Evolutionary conservation across 805 yeast genomes (phyloP).

Genomic region (Candida caryicola): DNA sequence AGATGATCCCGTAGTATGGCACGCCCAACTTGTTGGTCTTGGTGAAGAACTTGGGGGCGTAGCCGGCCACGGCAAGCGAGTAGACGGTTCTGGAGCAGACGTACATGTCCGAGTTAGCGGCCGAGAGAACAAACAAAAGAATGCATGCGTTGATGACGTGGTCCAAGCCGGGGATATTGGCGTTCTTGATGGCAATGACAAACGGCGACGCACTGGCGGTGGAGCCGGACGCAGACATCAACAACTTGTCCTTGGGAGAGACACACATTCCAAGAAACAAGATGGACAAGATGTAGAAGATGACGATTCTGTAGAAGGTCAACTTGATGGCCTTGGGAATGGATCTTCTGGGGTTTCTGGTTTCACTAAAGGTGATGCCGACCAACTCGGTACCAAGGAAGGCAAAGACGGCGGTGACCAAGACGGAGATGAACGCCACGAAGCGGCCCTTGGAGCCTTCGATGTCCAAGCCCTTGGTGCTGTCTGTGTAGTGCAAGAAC

Average conservation of each 20-base stretch:
- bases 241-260: slow-evolving; percentile 51
- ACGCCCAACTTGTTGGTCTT: slow-evolving; percentile 66
- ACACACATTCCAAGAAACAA: slow-evolving; percentile 68
- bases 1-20: slow-evolving; percentile 56
- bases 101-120: slow-evolving; percentile 76
- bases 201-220: slow-evolving; percentile 79
- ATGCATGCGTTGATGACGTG: slow-evolving; percentile 77
- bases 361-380: slow-evolving; percentile 74
- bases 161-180: slow-evolving; percentile 63
- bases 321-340: slow-evolving; percentile 70
- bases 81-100: slow-evolving; percentile 74
- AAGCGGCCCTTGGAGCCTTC: slow-evolving; percentile 52
- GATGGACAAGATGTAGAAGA: slow-evolving; percentile 62
- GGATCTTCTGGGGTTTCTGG: slow-evolving; percentile 59
- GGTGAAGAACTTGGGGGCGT: slow-evolving; percentile 68
- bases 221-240: slow-evolving; percentile 50
- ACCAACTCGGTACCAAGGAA: slow-evolving; percentile 68
- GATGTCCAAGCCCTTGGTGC: slow-evolving; percentile 31
- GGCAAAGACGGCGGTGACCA: slow-evolving; percentile 67
- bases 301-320: slow-evolving; percentile 61
- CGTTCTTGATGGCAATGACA: slow-evolving; percentile 73
- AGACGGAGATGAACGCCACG: slow-evolving; percentile 58
- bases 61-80: slow-evolving; percentile 68
- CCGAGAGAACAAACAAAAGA: slow-evolving; percentile 73
- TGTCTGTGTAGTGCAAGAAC: slow-evolving; percentile 47